Base-by-base conservation (phyloP, 768 basidiomycete species). In the Rhodotorula paludigena region DNA sequence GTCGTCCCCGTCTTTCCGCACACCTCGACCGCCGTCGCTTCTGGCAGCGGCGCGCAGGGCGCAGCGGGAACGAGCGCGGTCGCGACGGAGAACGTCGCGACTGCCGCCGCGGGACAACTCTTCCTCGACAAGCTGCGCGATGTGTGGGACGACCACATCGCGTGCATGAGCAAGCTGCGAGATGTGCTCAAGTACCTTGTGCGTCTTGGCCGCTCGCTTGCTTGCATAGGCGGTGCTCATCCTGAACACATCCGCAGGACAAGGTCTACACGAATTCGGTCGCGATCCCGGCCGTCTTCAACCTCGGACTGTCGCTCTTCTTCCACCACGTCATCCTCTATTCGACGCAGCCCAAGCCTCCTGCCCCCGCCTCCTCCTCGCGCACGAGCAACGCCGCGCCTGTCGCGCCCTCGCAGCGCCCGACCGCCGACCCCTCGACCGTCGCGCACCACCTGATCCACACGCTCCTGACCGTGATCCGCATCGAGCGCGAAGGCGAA, bases 131-230 rank as follows among this genome's bases (percentile, higher is more conserved):
- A 89, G 36, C 69, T 96, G 60, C 84, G 85, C 76, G 83, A 84
- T 38, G 88, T 94, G 0, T 98, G 96, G 93, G 89, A 93, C 62
- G 92, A 97, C 77, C 96, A 99, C 78, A 86, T 82, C 9, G 85
- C 87, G 18, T 90, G 87, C 77, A 90, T 97, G 89, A 81, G 83
- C 35, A 90, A 93, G 77, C 78, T 99, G 66, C 85, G 87, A 18
- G 91, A 92, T 78, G 85, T 99, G 48, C 81, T 98, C 72, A 91
- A 89, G 76, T 99, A 99, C 77, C 96, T 99, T 92, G 96, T 96
- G 74, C 63, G 84, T 79, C 45, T 8, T 3, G 3, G 18, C 21
- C 16, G 28, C 18, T 41, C 42, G 6, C 33, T 52, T 18, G 28
- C 2, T 14, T 0, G 11, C 20, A 0, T 16, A 5, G 6, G 30